Base-by-base conservation (phyloP, 1,139 yeast genomes). In the Lodderomyces metapsilosis region DNA sequence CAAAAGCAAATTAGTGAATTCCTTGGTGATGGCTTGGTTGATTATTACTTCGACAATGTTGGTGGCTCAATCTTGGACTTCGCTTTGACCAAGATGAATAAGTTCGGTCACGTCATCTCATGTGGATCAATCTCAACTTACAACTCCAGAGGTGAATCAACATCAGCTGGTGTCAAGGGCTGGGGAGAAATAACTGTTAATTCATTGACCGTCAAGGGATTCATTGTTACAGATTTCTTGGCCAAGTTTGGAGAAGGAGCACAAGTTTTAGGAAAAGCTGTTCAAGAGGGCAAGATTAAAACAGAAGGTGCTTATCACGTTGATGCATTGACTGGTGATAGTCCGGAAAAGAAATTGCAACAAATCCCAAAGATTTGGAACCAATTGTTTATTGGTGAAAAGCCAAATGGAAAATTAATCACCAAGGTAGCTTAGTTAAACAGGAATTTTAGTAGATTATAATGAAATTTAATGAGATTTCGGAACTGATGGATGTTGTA, bases 121-220 rank as follows among this genome's bases (percentile, higher is more conserved):
- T 80, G 86, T 63, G 88, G 88, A 42, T 71, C 82, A 3, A 78
- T 82, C 49, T 60, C 86, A 25, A 78, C 78, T 41, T 82, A 81
- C 58, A 77, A 80, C 51, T 28, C 35, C 9, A 28, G 15, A 28
- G 32, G 32, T 5, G 32, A 28, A 18, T 9, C 9, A 22, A 75
- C 74, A 46, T 46, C 50, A 8, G 50, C 57, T 4, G 66, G 68
- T 42, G 46, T 59, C 41, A 57, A 59, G 27, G 61, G 57, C 45
- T 77, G 78, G 71, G 52, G 63, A 12, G 54, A 62, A 32, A 71
- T 80, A 39, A 67, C 76, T 43, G 60, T 65, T 35, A 76, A 72
- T 55, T 64, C 82, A 52, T 63, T 80, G 46, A 64, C 62, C 1
- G 68, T 78, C 31, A 61, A 61, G 44, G 85, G 85, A 15, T 69